These are phyloP conservation scores for Russula olivacea DNA, from an alignment of 768 basidiomycete genomes.

Conservation along the genomic window DNA sequence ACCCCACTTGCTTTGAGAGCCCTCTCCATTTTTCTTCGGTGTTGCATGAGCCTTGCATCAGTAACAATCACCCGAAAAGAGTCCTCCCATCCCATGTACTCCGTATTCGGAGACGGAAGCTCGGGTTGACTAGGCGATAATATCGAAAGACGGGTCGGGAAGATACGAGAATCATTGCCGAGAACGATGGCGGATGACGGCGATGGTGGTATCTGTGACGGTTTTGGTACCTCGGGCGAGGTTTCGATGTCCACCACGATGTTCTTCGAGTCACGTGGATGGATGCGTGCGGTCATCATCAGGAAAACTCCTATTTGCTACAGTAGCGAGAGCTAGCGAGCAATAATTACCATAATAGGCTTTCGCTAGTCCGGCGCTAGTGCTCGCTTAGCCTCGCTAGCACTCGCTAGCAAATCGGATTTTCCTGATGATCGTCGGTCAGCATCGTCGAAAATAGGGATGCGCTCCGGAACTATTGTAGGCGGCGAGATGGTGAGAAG, in stretches of 20 bases:
- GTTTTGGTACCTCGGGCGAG: slow-evolving; percentile 42
- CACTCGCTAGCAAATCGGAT: too few species aligned
- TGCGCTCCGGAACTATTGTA: slow-evolving; percentile 52
- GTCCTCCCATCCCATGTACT: slow-evolving; percentile 31
- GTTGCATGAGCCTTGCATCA: too few species aligned
- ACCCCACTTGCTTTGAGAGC: slow-evolving; percentile 59
- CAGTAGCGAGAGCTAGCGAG: too few species aligned
- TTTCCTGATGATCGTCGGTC: too few species aligned
- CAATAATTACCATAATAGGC: too few species aligned
- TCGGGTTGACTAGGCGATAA: slow-evolving; percentile 56
- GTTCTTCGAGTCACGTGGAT: slow-evolving; percentile 54
- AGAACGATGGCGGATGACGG: slow-evolving; percentile 43
- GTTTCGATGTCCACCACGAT: slow-evolving; percentile 60
- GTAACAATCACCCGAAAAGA: slow-evolving; percentile 25
- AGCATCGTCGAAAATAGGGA: slow-evolving; percentile 49
- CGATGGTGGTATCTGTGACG: slow-evolving; percentile 43
- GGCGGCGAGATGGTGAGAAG: neutral
- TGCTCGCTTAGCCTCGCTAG: too few species aligned
- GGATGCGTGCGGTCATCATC: slow-evolving; percentile 47
- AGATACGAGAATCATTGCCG: slow-evolving; percentile 50
- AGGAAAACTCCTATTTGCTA: too few species aligned
- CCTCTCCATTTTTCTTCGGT: slow-evolving; percentile 54
- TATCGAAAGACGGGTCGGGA: slow-evolving; percentile 56
- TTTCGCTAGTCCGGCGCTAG: too few species aligned
- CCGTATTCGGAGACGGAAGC: slow-evolving; percentile 45